Conservation (phyloP, 352 stramenopile genomes). For the Albugo candida region DNA sequence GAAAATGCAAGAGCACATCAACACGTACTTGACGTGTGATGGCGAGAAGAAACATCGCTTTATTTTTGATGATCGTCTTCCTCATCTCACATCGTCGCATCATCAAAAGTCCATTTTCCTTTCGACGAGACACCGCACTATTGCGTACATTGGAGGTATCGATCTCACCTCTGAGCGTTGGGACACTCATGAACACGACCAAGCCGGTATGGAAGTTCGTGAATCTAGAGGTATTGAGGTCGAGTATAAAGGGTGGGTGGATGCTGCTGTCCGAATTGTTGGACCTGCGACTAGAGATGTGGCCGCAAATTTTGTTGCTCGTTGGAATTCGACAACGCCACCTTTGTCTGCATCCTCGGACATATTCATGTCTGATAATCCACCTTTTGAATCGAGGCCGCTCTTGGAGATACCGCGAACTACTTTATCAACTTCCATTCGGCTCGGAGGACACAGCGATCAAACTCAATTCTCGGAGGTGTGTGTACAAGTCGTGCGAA, state of each 20-base stretch:
- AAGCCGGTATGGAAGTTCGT: slow-evolving; percentile 12
- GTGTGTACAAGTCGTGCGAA: slow-evolving; percentile 33
- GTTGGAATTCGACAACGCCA: slow-evolving; percentile 25
- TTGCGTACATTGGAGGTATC: slow-evolving; percentile 30
- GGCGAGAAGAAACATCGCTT: not conserved
- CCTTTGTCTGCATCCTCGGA: too few species aligned
- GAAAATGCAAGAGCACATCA: slow-evolving; percentile 30
- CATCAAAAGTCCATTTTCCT: slow-evolving; percentile 32
- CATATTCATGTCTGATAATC: not conserved
- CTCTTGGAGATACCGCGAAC: not conserved
- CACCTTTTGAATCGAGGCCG: not conserved
- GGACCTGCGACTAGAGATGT: slow-evolving; percentile 29
- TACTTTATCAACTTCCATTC: not conserved
- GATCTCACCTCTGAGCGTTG: slow-evolving; percentile 37
- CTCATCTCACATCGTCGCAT: slow-evolving; percentile 12
- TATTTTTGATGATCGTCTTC: slow-evolving; percentile 32
- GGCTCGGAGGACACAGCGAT: not conserved
- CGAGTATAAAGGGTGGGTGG: slow-evolving; percentile 28
- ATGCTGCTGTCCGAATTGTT: slow-evolving; percentile 21
- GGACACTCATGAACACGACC: slow-evolving; percentile 30
- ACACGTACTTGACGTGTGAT: slow-evolving; percentile 11
- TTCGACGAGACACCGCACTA: too few species aligned
- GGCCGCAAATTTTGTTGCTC: slow-evolving; percentile 23
- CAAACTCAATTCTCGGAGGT: slow-evolving; percentile 1
- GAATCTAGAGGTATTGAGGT: slow-evolving; percentile 11